These are phyloP conservation scores for Fusarium irregulare DNA, from an alignment of 2,329 filamentous ascomycete genomes.

Conservation along the genomic window DNA sequence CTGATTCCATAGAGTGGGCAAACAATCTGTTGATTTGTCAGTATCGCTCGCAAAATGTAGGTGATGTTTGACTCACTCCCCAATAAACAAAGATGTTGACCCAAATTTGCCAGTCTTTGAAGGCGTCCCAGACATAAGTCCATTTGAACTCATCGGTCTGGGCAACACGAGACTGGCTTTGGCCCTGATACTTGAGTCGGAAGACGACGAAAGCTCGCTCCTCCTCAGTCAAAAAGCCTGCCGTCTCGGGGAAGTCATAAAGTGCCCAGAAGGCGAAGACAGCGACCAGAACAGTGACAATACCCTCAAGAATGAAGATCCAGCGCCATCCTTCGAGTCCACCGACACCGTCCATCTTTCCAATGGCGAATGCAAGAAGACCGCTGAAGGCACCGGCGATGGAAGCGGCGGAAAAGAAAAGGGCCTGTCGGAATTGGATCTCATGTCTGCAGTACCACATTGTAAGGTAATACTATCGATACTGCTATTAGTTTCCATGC, in stretches of 20 bases:
- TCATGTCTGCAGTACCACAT: slow-evolving; percentile 71
- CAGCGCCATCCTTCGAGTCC: slow-evolving; percentile 70
- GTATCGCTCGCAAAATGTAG: neutral
- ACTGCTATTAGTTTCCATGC: neutral
- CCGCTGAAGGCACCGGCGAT: slow-evolving; percentile 83
- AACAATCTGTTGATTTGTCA: slow-evolving; percentile 53
- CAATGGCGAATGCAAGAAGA: slow-evolving; percentile 75
- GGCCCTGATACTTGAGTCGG: slow-evolving; percentile 74
- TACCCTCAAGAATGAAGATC: slow-evolving; percentile 77
- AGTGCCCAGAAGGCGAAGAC: slow-evolving; percentile 75
- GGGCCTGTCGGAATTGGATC: slow-evolving; percentile 67
- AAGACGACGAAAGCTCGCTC: slow-evolving; percentile 78
- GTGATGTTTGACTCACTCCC: slow-evolving; percentile 59
- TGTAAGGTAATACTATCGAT: slow-evolving; percentile 62
- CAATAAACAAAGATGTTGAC: slow-evolving; percentile 71
- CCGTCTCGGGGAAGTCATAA: slow-evolving; percentile 84
- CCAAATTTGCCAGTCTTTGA: slow-evolving; percentile 85
- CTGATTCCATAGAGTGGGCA: slow-evolving; percentile 68
- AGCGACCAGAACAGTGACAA: slow-evolving; percentile 76
- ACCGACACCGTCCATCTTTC: slow-evolving; percentile 74
- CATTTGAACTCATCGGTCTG: slow-evolving; percentile 81
- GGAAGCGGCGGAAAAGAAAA: slow-evolving; percentile 87
- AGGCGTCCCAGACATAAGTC: slow-evolving; percentile 76
- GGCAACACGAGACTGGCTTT: slow-evolving; percentile 56
- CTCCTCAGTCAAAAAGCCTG: slow-evolving; percentile 75